A percentile compares a stretch with the other conserved stretches of the same genome.
phyloP scores from a whole-genome alignment of 306 rosid genomes.

The Sechiopsis laciniata region DNA sequence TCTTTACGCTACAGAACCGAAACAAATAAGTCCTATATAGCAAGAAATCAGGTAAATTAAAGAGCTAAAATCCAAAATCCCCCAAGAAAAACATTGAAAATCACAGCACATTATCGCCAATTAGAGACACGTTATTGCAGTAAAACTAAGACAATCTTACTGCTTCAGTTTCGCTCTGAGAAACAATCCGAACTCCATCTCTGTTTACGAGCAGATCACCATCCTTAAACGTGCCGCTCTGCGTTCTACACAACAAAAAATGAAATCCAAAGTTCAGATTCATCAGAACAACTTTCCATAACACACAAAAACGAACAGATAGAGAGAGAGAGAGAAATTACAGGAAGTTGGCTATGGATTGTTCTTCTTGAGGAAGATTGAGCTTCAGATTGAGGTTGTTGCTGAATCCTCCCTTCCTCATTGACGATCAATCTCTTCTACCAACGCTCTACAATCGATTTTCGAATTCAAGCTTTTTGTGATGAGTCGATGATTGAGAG shows the following conservation, averaged over 20 bases:
- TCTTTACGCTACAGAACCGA: background rate
- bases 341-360: constrained; percentile 63
- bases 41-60: background rate
- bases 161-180: constrained; percentile 67
- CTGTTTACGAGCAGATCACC: constrained; percentile 92
- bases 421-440: constrained; percentile 26
- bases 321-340: constrained; percentile 14
- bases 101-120: background rate
- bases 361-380: constrained; percentile 49
- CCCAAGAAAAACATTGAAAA: background rate
- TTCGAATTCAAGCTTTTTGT: background rate
- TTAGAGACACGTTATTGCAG: background rate
- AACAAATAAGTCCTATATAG: background rate
- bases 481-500: background rate
- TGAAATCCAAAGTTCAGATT: constrained; percentile 28
- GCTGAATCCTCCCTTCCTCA: constrained; percentile 62
- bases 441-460: background rate
- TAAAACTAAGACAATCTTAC: constrained; percentile 37
- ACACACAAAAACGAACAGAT: constrained; percentile 3
- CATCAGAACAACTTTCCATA: constrained; percentile 17
- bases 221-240: constrained; percentile 86
- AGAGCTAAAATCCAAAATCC: background rate
- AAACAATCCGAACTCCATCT: constrained; percentile 83
- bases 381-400: constrained; percentile 48
- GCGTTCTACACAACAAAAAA: constrained; percentile 49